Conservation (phyloP, 2,329 filamentous ascomycete species). For the Monosporascus sp. region DNA sequence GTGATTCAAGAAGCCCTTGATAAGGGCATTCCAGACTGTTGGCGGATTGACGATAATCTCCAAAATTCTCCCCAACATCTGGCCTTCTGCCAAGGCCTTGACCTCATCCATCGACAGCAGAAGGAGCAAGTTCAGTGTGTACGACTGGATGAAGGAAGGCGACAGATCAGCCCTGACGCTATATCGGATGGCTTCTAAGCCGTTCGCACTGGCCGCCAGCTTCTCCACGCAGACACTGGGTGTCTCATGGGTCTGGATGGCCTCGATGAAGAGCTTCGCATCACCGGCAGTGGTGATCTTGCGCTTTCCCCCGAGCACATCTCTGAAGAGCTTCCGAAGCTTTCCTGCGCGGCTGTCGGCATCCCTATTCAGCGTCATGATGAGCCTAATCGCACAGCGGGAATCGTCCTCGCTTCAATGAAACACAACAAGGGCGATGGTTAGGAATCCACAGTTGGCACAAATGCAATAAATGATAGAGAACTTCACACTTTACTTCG, state of each 20-base stretch:
- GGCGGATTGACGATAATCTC: conserved; percentile 44
- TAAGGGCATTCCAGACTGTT: conserved; percentile 47
- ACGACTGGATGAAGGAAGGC: conserved; percentile 23
- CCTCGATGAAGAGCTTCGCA: conserved; percentile 27
- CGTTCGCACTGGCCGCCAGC: conserved; percentile 20
- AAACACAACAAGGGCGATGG: background rate
- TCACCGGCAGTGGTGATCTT: conserved; percentile 12
- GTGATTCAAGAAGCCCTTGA: conserved; percentile 24
- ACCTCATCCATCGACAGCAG: conserved; percentile 38
- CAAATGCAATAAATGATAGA: background rate
- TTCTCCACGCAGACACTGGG: conserved; percentile 21
- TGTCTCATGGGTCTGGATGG: conserved; percentile 11
- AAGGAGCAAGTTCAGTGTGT: conserved; percentile 30
- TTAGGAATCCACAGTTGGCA: too few species aligned
- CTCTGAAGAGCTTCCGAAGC: conserved; percentile 13
- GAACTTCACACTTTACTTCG: background rate
- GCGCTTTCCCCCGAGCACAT: conserved; percentile 18
- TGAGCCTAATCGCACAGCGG: background rate
- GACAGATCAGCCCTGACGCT: conserved; percentile 21
- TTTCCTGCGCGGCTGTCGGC: background rate
- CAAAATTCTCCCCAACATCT: conserved; percentile 43
- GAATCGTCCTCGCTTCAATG: background rate
- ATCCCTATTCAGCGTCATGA: background rate
- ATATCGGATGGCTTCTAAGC: conserved; percentile 18
- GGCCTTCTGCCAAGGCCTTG: conserved; percentile 44